Evolutionary conservation across 1,139 yeast genomes (phyloP).

Genomic region (Suhomyces anneliseae): DNA sequence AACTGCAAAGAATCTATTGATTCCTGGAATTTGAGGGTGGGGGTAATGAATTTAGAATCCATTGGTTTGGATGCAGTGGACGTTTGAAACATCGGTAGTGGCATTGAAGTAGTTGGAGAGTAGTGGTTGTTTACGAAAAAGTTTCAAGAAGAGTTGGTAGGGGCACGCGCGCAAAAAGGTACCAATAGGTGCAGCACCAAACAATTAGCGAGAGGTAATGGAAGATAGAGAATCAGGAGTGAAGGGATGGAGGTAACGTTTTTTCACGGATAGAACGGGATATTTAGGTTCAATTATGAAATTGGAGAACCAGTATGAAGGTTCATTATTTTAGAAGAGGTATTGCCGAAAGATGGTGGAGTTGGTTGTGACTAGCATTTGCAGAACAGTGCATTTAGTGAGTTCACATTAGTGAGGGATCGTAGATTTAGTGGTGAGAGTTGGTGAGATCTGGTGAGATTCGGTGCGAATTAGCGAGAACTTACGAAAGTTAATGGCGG

Average conservation of each 20-base stretch:
- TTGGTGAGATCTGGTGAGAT: no score
- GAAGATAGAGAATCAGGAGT: not conserved
- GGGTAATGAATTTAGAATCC: conserved; percentile 31
- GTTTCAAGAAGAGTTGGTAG: conserved; percentile 9
- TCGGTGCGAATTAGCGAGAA: no score
- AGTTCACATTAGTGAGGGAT: no score
- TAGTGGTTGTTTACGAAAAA: conserved; percentile 11
- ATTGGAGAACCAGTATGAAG: no score
- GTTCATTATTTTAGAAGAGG: no score
- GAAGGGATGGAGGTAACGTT: not conserved
- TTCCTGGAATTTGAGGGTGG: conserved; percentile 37
- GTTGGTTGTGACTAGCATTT: no score
- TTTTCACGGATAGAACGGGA: no score
- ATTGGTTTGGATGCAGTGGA: conserved; percentile 8
- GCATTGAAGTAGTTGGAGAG: conserved; percentile 34
- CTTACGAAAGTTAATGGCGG: no score
- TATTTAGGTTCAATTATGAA: no score
- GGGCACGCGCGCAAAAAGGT: conserved; percentile 6
- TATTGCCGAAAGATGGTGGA: no score
- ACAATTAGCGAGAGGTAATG: not conserved
- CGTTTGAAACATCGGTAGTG: conserved; percentile 49
- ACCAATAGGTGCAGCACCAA: not conserved
- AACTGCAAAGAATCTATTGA: conserved; percentile 37
- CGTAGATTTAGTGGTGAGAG: no score
- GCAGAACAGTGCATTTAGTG: no score